These are phyloP conservation scores for Talaromyces sp. DNA, from an alignment of 2,329 filamentous ascomycete genomes.

Conservation along the genomic window DNA sequence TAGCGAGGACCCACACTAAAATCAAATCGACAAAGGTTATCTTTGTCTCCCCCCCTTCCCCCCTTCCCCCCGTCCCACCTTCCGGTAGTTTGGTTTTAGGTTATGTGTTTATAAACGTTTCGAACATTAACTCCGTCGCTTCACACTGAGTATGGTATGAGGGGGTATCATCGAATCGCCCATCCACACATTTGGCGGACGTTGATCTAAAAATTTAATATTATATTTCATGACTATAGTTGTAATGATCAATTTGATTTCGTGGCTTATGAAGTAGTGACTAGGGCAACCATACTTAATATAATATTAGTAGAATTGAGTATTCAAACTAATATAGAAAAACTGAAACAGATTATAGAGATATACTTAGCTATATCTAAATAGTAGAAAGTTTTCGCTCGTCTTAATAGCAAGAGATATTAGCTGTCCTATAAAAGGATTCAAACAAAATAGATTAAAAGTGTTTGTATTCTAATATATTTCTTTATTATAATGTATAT, in stretches of 20 bases:
- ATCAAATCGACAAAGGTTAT: too few relatives aligned
- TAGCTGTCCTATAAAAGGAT: neutral
- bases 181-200: constrained; percentile 1
- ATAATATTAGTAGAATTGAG: neutral
- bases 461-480: neutral
- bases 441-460: neutral
- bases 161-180: neutral
- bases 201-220: neutral
- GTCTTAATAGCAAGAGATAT: neutral
- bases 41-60: too few relatives aligned
- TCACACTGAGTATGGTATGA: neutral
- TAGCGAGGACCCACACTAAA: too few relatives aligned
- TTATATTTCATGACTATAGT: neutral
- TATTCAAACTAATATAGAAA: neutral
- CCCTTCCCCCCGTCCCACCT: too few relatives aligned
- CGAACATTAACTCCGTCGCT: neutral
- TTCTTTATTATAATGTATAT: neutral
- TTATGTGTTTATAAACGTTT: neutral
- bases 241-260: neutral
- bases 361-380: too few relatives aligned
- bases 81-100: too few relatives aligned
- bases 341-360: too few relatives aligned
- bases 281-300: neutral
- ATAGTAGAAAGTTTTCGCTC: too few relatives aligned
- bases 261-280: neutral